Evolutionary conservation across 805 yeast species (phyloP).

Genomic region (Candida orba): DNA sequence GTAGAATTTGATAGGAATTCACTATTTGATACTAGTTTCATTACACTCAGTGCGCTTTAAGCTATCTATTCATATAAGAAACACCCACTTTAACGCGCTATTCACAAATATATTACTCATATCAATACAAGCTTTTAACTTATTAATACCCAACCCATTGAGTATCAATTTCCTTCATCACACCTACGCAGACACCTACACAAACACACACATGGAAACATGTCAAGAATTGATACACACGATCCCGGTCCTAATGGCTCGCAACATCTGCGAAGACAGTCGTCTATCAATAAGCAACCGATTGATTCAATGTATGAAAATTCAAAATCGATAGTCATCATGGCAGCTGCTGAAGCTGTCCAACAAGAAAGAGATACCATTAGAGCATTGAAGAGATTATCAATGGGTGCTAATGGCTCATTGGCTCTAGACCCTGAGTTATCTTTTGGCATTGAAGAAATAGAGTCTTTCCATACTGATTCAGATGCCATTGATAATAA

Average conservation of each 20-base stretch:
- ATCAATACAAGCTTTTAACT: no score
- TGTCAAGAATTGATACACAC: background rate
- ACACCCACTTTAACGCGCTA: no score
- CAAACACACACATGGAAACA: no score
- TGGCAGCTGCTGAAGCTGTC: constrained; percentile 64
- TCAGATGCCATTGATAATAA: background rate
- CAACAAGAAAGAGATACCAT: constrained; percentile 70
- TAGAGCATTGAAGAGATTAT: constrained; percentile 63
- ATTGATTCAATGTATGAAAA: background rate
- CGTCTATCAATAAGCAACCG: no score
- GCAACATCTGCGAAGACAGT: background rate
- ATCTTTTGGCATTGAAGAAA: constrained; percentile 36
- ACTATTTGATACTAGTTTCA: no score
- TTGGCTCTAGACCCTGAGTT: constrained; percentile 63
- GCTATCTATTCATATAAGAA: no score
- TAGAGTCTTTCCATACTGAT: constrained; percentile 20
- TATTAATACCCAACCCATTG: no score
- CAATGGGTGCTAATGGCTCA: constrained; percentile 54
- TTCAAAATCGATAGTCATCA: constrained; percentile 37
- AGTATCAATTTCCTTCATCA: no score
- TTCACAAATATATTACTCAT: no score
- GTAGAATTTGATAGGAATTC: no score
- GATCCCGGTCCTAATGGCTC: background rate
- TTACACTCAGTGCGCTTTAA: no score
- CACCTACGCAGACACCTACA: no score